phyloP scores from a whole-genome alignment of 805 yeast species.

The Hanseniaspora clermontiae region DNA sequence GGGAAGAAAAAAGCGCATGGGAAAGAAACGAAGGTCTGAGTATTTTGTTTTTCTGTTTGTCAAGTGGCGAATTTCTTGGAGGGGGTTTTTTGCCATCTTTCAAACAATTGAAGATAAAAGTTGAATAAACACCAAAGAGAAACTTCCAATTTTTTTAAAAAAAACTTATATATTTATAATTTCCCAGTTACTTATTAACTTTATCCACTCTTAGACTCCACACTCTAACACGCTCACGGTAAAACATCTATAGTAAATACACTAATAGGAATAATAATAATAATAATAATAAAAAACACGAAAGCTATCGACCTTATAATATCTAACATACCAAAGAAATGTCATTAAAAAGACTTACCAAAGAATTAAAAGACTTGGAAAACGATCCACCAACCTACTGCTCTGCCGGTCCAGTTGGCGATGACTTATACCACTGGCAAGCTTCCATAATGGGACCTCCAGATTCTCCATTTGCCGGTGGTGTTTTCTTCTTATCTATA shows the following conservation, averaged over 20 bases:
- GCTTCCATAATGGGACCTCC: slow-evolving; percentile 99
- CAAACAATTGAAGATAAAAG: no score
- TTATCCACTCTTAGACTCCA: no score
- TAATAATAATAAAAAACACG: not conserved
- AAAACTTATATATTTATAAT: no score
- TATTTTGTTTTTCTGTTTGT: no score
- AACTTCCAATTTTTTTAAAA: no score
- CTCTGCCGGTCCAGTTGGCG: slow-evolving; percentile 98
- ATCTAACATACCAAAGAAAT: slow-evolving; percentile 26
- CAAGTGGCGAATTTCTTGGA: no score
- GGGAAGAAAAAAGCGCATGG: no score
- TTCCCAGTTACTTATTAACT: no score
- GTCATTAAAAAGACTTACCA: slow-evolving; percentile 92
- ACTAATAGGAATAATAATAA: not conserved
- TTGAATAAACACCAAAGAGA: no score
- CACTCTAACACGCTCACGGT: not conserved
- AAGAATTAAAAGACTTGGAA: slow-evolving; percentile 89
- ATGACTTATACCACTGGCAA: slow-evolving; percentile 97
- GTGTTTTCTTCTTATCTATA: slow-evolving; percentile 89
- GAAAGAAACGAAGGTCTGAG: no score
- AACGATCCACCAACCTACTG: slow-evolving; percentile 98
- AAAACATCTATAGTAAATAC: not conserved
- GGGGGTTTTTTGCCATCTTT: no score
- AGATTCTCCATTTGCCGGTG: slow-evolving; percentile 81
- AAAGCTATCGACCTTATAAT: not conserved